phyloP scores from a whole-genome alignment of 2,329 filamentous ascomycete genomes.

The Sarocladiaceae sp. region DNA sequence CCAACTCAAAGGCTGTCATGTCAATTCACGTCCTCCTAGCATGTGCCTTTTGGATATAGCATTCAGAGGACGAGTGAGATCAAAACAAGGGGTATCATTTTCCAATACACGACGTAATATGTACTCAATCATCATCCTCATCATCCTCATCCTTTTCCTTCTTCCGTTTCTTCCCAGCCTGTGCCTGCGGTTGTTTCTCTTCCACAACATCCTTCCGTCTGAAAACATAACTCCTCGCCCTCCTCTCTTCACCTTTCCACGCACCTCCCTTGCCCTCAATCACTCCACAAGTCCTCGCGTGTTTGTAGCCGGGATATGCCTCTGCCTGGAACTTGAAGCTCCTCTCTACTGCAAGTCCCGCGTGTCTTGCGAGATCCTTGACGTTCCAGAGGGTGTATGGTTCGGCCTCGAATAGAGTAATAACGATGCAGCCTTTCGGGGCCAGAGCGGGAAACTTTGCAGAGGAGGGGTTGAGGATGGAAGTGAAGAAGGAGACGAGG shows the following conservation, averaged over 20 bases:
- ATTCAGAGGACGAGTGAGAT: too few relatives aligned
- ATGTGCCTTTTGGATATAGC: too few relatives aligned
- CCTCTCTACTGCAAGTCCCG: conserved; percentile 63
- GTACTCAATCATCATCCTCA: conserved; percentile 12
- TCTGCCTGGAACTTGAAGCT: conserved; percentile 66
- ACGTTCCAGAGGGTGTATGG: conserved; percentile 97
- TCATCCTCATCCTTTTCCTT: conserved; percentile 27
- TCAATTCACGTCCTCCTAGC: too few relatives aligned
- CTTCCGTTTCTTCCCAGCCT: conserved; percentile 24
- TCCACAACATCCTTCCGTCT: conserved; percentile 51
- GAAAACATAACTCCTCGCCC: conserved; percentile 58
- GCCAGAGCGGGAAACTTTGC: conserved; percentile 19
- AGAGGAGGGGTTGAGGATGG: conserved; percentile 34
- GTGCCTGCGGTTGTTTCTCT: too few relatives aligned
- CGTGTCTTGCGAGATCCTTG: conserved; percentile 76
- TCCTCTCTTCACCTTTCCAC: conserved; percentile 38
- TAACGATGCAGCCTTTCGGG: conserved; percentile 60
- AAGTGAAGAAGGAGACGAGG: conserved; percentile 63
- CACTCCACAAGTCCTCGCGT: conserved; percentile 69
- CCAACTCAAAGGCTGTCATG: too few relatives aligned
- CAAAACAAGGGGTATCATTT: not conserved
- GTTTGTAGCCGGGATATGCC: conserved; percentile 69
- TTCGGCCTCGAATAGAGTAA: conserved; percentile 89
- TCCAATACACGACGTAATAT: not conserved
- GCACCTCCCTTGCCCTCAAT: conserved; percentile 36